Base-by-base conservation (phyloP, 495 filamentous ascomycete genomes). In the Cryomyces minteri region DNA sequence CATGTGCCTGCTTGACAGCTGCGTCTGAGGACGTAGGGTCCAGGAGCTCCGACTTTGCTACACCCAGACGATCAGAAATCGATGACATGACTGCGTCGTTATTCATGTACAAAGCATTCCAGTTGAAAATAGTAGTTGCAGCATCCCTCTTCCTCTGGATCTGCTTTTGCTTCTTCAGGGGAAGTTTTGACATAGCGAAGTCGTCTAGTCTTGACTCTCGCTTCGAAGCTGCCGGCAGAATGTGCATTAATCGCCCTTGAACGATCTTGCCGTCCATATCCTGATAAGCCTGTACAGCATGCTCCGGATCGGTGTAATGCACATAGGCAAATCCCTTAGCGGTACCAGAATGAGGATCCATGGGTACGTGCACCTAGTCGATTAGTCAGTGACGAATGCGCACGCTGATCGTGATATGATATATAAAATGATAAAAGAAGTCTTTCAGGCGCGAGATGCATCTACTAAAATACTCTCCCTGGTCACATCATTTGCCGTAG, bases 41-140 rank as follows among this genome's bases (percentile, higher is more conserved):
- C 36, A 99, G 66, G 28, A 99, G 59, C 46, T 94, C 87, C 6
- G 83, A 73, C 64, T 96, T 99, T 11, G 80, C 76, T 29, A 96
- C 72, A 11, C 87, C 86, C 5, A 96, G 66, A 45, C 88, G 79
- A 55, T 84, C 74, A 36, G 92, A 82, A 39, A 94, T 74, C 10
- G 87, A 88, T 38, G 83, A 81, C 62, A 95, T 87, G 36, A 96
- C 88, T 38, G 90, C 84, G 69, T 99, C 88, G 65, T 92, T 84
- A 62, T 80, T 95, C 87, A 98, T 90, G 61, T 90, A 96, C 39
- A 98, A 67, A 11, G 86, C 87, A 65, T 96, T 98, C 92, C 90
- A 98, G 58, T 83, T 94, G 62, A 94, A 94, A 7, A 73, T 73
- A 6, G 71, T 77, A 5, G 77, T 77, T 10, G 82, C 71, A 29